phyloP scores from a whole-genome alignment of 768 basidiomycete genomes.

The Rhodosporidiobolus sp. region DNA sequence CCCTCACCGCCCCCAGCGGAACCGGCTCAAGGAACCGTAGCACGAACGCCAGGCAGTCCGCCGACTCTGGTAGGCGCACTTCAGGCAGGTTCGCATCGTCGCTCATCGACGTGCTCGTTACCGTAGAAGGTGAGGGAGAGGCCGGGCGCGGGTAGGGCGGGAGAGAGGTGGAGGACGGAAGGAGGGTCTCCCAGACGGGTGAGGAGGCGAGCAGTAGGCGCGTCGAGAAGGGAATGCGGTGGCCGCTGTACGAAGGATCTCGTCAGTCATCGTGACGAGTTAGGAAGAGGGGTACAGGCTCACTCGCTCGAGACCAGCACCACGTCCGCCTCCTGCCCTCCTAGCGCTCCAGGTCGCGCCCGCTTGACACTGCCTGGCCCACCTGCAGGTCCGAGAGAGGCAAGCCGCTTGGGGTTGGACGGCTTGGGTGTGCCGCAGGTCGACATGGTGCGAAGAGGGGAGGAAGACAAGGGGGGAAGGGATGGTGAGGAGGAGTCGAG shows the following conservation, averaged over 20 bases:
- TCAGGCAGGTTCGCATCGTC: neutral
- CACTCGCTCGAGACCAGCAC: conserved; percentile 6
- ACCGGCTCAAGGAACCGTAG: neutral
- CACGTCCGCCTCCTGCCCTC: neutral
- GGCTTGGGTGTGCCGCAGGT: too few relatives aligned
- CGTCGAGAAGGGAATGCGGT: conserved; percentile 5
- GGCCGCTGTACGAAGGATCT: neutral
- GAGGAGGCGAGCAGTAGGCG: neutral
- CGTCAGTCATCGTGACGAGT: too few relatives aligned
- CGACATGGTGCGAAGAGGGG: too few relatives aligned
- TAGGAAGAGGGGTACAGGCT: neutral
- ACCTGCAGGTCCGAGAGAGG: too few relatives aligned
- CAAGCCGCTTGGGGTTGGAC: too few relatives aligned
- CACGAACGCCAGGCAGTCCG: neutral
- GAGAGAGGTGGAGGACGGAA: neutral
- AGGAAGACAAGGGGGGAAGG: too few relatives aligned
- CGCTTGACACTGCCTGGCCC: too few relatives aligned
- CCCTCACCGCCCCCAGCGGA: neutral
- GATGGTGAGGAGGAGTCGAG: too few relatives aligned
- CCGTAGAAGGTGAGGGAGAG: neutral
- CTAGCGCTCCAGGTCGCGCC: too few relatives aligned
- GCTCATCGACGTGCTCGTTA: neutral
- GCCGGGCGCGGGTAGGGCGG: neutral
- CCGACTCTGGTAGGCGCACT: neutral
- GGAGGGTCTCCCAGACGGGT: neutral